Base-by-base conservation (phyloP, 139 green algal species). In the Dunaliella primolecta region DNA sequence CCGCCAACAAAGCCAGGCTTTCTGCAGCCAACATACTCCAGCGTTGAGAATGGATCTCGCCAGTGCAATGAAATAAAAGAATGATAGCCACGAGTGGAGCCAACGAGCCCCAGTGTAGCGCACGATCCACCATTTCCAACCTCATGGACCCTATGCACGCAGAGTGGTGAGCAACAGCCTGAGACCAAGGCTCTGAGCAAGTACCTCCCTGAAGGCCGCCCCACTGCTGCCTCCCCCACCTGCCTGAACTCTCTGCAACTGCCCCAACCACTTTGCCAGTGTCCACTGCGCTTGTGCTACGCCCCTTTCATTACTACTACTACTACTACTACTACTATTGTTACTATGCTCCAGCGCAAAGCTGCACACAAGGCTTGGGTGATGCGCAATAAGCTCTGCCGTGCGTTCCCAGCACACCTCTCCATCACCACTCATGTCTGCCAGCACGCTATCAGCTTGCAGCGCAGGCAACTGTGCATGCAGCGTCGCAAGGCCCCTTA, bases 351-450 rank as follows among this genome's bases (percentile, higher is more conserved):
- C 46, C 15, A 15, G 7, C 46, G 15, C 7, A 7, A 64, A 64
- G 15, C 46, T 15, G 46, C 7, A 7, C 7, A 64, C 7, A 7
- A 64, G 46, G 46, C 46, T 64, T 7, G 46, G 46, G 7, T 64
- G 46, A 15, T 64, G 46, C 46, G 7, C 46, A 7, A 64, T 7
- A 7, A 64, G 15, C 7, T 7, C 7, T 7, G 46, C 46, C 56
- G 84, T 46, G 55, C 83, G 55, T 34, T 78, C 83, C 83, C 83
- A 86, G n/a, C 31, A 78, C 77, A 83, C 31, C 83, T 86, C 83
- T 0, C 55, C 83, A 83, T 86, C 83, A 0, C 83, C 83, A 3
- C 24, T 31, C 20, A 46, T 38, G 33, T 86, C 83, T 24, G 20
- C 38, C 3, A 77, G 21, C n/a, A 35, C 46, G 27, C n/a, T 15